Conservation (phyloP, 1,284 basidiomycete genomes). For the Cutaneotrichosporon sp. region DNA sequence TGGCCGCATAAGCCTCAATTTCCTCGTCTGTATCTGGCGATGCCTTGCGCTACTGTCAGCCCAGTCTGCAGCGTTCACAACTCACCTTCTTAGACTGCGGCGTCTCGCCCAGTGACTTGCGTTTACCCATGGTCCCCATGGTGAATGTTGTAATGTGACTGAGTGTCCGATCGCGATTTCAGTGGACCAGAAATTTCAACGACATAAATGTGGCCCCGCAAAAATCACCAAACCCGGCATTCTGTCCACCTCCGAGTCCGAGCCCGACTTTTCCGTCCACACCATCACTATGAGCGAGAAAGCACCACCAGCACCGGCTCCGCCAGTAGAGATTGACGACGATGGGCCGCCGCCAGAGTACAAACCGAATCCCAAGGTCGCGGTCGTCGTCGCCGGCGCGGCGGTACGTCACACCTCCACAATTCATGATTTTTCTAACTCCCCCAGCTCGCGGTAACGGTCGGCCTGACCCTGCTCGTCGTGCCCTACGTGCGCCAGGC, state of each 20-base stretch:
- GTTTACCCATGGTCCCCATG: slow-evolving; percentile 20
- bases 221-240: background rate
- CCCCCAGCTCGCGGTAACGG: slow-evolving; percentile 34
- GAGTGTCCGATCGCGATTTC: background rate
- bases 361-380: slow-evolving; percentile 34
- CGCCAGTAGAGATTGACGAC: background rate
- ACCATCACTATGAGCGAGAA: background rate
- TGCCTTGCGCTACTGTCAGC: slow-evolving; percentile 14
- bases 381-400: slow-evolving; percentile 38
- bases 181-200: slow-evolving; percentile 7
- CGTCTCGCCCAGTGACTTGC: slow-evolving; percentile 10
- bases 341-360: slow-evolving; percentile 8
- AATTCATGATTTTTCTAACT: background rate
- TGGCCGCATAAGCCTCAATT: slow-evolving; percentile 11
- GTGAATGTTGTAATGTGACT: slow-evolving; percentile 5
- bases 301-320: background rate
- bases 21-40: slow-evolving; percentile 22
- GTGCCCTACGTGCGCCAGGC: slow-evolving; percentile 36
- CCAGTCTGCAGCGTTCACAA: background rate
- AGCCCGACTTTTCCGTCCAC: background rate
- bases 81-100: slow-evolving; percentile 14
- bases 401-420: slow-evolving; percentile 24
- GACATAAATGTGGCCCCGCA: slow-evolving; percentile 14
- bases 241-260: background rate
- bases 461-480: slow-evolving; percentile 33